Base-by-base conservation (phyloP, 2,329 filamentous ascomycete genomes). In the Epichloe hybrida region DNA sequence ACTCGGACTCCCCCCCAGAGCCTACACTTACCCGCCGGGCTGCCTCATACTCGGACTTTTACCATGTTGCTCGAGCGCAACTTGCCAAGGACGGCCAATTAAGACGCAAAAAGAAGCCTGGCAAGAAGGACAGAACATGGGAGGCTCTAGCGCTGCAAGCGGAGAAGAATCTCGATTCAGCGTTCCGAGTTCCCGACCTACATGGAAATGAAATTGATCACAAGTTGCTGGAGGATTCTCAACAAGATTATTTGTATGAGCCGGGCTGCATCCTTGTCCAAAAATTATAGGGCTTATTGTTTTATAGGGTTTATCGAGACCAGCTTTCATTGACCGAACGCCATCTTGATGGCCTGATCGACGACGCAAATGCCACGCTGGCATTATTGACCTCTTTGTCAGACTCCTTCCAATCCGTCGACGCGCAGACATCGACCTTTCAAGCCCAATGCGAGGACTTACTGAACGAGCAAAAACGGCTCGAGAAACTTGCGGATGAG, bases 401-500 rank as follows among this genome's bases (percentile, higher is more conserved):
- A 12, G 80, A 84, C 59, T 91, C 90, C 5, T 98, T 98, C 70
- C 83, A 84, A 57, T 75, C 84, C 1, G 91, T 98, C 46, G 89
- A 96, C 60, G 74, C 79, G 9, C 91, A 97, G 69, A 98, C 93
- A 0, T 87, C 85, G n/a, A 84, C 86, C 13, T 97, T 98, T 70
- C 87, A 90, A 64, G 81, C 84, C 45, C 89, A 95, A 66, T 98
- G 93, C 67, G 88, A 96, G 63, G 86, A 88, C 51, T 75, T 98
- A 2, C 71, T 97, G 34, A 74, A 79, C 1, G 90, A 95, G 59
- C 89, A 97, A 68, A 80, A 77, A 59, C 81, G 86, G 23, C 75
- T 96, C 40, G 82, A 87, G 54, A 78, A 76, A 56, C 76, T 98
- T 41, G 88, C 89, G 3, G 81, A 94, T 57, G 84, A 89, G 52